A percentile compares a stretch with the other conserved stretches of the same genome.
Conservation (phyloP, 108 stramenopile genomes). For the Skeletonema costatum region DNA sequence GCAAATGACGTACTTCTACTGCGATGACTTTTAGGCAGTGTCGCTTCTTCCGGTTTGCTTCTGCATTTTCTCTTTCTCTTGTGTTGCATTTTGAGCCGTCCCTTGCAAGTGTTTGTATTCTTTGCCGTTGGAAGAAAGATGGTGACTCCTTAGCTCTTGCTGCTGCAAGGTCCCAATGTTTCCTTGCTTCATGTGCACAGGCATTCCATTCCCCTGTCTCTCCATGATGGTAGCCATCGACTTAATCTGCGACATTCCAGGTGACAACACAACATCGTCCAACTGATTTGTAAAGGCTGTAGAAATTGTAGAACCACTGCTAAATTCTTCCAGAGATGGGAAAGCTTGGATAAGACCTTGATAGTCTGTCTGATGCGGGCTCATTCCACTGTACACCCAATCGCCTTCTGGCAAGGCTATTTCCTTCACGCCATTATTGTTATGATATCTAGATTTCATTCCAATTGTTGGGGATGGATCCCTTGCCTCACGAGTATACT, state of each 20-base stretch:
- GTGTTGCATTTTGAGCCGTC: background rate
- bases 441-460: background rate
- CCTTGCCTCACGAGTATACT: constrained; percentile 6
- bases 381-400: constrained; percentile 1
- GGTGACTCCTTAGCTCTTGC: background rate
- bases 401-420: background rate
- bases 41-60: background rate
- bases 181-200: background rate
- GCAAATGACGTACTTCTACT: background rate
- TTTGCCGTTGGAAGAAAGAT: constrained; percentile 2
- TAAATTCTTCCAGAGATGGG: background rate
- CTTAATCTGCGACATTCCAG: background rate
- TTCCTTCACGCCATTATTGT: background rate
- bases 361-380: background rate
- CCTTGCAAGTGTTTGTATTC: constrained; percentile 5
- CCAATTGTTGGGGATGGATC: constrained; percentile 23
- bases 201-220: background rate
- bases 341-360: background rate
- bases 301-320: background rate
- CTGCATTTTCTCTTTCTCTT: constrained; percentile 17
- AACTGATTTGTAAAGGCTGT: background rate
- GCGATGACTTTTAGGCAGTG: background rate
- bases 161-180: background rate
- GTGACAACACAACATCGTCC: background rate
- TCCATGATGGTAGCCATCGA: background rate